Conservation (phyloP, 2,329 filamentous ascomycete genomes). For the Colletotrichum tofieldiae region DNA sequence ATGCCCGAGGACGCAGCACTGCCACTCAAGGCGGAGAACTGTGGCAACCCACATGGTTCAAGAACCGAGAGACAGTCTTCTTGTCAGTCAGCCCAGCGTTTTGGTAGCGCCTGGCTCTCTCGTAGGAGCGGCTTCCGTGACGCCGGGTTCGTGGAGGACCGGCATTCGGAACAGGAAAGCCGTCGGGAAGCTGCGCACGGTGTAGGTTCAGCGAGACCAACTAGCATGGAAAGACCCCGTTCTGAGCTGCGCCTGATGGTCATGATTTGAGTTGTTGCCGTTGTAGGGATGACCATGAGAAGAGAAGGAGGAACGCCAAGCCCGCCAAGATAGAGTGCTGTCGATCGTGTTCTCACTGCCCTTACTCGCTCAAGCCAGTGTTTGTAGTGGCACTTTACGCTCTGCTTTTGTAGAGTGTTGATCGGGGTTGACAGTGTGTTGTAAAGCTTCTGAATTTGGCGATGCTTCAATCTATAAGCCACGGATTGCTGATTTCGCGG, state of each 20-base stretch:
- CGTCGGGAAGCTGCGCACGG: background rate
- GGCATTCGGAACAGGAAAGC: background rate
- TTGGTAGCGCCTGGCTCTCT: background rate
- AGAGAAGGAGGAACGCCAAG: background rate
- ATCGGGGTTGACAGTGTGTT: background rate
- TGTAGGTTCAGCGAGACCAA: background rate
- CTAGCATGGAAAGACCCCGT: constrained; percentile 15
- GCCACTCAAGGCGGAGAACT: background rate
- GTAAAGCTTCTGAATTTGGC: background rate
- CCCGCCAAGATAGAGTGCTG: background rate
- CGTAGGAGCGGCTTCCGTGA: background rate
- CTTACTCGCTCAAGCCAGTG: background rate
- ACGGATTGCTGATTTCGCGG: background rate
- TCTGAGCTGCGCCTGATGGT: background rate
- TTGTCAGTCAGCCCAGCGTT: background rate
- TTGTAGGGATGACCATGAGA: background rate
- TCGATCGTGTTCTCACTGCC: background rate
- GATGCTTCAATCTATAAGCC: too few species aligned
- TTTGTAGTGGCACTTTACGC: background rate
- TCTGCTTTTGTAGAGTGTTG: background rate
- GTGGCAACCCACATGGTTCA: background rate
- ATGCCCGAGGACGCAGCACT: background rate
- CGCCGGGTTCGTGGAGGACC: background rate
- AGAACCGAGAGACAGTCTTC: background rate
- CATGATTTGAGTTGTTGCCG: background rate